Evolutionary conservation across 352 stramenopile genomes (phyloP).

Genomic region (Elongisporangium anandrum): DNA sequence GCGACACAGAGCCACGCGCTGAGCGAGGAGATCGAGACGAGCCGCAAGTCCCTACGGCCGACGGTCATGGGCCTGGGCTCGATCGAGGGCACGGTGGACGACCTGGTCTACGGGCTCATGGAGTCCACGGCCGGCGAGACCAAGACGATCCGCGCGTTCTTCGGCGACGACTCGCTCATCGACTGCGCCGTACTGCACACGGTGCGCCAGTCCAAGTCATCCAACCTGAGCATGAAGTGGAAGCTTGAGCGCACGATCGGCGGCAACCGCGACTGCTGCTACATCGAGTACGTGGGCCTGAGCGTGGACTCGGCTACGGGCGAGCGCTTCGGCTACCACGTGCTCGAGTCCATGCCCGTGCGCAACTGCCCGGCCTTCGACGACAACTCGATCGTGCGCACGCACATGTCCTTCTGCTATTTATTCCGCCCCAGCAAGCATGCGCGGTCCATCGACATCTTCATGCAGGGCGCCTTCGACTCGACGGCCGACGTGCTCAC

Average conservation of each 20-base stretch:
- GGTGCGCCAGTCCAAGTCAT: constrained; percentile 41
- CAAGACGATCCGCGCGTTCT: constrained; percentile 49
- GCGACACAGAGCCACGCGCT: constrained; percentile 11
- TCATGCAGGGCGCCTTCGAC: constrained; percentile 69
- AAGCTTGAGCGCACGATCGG: constrained; percentile 62
- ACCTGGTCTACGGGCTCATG: constrained; percentile 47
- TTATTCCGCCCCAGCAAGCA: constrained; percentile 54
- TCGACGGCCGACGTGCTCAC: constrained; percentile 54
- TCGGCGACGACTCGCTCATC: constrained; percentile 52
- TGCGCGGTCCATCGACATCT: constrained; percentile 57
- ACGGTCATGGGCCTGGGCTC: constrained; percentile 43
- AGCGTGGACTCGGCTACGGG: constrained; percentile 39
- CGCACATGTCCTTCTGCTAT: constrained; percentile 67
- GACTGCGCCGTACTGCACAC: constrained; percentile 62
- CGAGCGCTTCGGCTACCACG: constrained; percentile 57
- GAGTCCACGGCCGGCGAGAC: constrained; percentile 51
- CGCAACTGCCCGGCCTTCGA: constrained; percentile 59
- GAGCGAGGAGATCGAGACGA: constrained; percentile 26
- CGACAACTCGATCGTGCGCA: constrained; percentile 74
- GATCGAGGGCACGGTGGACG: constrained; percentile 41
- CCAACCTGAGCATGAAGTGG: constrained; percentile 72
- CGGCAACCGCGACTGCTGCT: constrained; percentile 71
- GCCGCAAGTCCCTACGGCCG: constrained; percentile 41
- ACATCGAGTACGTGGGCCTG: constrained; percentile 60
- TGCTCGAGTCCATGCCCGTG: constrained; percentile 59